Conservation (phyloP, 768 basidiomycete species). For the Leccinum truebloodii region DNA sequence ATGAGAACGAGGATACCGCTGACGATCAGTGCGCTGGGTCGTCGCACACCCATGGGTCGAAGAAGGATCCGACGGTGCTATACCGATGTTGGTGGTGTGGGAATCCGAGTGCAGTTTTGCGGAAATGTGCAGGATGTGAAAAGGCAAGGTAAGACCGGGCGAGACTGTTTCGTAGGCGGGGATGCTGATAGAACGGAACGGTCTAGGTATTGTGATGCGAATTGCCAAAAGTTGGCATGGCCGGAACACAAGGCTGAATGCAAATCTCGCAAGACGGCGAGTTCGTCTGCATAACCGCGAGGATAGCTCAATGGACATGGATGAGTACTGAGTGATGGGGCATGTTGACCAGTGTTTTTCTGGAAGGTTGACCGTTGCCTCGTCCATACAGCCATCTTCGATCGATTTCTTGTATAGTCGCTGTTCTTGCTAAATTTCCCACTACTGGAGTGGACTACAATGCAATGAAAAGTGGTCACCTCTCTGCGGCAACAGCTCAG, state of each 20-base stretch:
- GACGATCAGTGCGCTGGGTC: not conserved
- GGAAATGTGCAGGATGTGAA: slow-evolving; percentile 50
- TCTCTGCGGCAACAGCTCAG: too few relatives aligned
- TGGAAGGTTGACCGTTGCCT: too few relatives aligned
- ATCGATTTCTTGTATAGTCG: too few relatives aligned
- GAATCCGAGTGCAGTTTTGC: slow-evolving; percentile 58
- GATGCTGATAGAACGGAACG: not conserved
- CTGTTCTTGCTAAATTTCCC: too few relatives aligned
- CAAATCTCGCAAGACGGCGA: not conserved
- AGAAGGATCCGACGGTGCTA: slow-evolving; percentile 42
- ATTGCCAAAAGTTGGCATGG: slow-evolving; percentile 18
- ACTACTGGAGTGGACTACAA: too few relatives aligned
- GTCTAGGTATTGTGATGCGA: slow-evolving; percentile 16
- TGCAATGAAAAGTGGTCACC: too few relatives aligned
- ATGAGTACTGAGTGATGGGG: too few relatives aligned
- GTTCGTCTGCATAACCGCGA: not conserved
- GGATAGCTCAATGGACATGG: too few relatives aligned
- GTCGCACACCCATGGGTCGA: not conserved
- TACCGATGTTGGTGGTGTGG: slow-evolving; percentile 64
- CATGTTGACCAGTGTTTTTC: too few relatives aligned
- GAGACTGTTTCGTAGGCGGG: too few relatives aligned
- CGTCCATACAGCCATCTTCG: too few relatives aligned
- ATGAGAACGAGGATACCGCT: slow-evolving; percentile 30
- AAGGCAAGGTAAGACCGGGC: slow-evolving; percentile 37
- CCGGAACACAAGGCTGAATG: slow-evolving; percentile 16